Evolutionary conservation across 2,329 filamentous ascomycete genomes (phyloP).

Genomic region (Corynespora cassiicola): DNA sequence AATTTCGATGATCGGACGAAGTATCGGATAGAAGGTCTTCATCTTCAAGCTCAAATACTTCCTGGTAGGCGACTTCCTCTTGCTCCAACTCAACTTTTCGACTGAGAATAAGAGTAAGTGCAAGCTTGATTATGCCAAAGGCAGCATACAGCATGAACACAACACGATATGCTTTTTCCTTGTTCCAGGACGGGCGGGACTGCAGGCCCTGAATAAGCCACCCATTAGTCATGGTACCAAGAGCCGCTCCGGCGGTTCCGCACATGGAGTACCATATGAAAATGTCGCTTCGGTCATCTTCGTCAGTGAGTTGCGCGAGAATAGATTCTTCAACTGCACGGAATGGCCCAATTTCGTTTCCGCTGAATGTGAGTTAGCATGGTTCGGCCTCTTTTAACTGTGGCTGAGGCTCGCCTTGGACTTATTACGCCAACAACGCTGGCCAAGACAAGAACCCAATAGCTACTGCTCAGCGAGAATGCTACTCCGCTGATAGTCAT

Average conservation of each 20-base stretch:
- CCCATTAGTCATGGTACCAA: conserved; percentile 28
- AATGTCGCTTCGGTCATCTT: conserved; percentile 23
- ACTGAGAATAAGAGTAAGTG: conserved; percentile 38
- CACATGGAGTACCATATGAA: conserved; percentile 34
- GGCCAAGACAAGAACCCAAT: conserved; percentile 25
- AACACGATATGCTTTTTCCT: conserved; percentile 33
- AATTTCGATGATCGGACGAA: conserved; percentile 3
- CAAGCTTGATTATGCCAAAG: conserved; percentile 40
- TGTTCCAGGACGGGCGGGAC: conserved; percentile 23
- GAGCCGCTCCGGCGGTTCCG: conserved; percentile 22
- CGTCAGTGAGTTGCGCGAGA: conserved; percentile 24
- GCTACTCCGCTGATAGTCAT: conserved; percentile 27
- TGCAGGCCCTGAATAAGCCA: conserved; percentile 36
- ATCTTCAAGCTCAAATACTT: conserved; percentile 23
- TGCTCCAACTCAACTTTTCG: conserved; percentile 32
- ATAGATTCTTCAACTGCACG: conserved; percentile 34
- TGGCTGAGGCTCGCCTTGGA: conserved; percentile 17
- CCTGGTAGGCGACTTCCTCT: conserved; percentile 7
- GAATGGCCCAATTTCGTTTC: conserved; percentile 37
- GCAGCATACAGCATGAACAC: conserved; percentile 44
- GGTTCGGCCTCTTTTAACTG: too few relatives aligned
- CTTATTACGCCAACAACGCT: conserved; percentile 32
- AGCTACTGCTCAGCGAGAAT: conserved; percentile 24
- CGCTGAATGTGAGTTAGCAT: too few relatives aligned
- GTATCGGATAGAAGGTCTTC: conserved; percentile 15